A percentile compares a stretch with the other conserved stretches of the same genome.
Conservation (phyloP, 345 rosid genomes). For the Boechera retrofracta region DNA sequence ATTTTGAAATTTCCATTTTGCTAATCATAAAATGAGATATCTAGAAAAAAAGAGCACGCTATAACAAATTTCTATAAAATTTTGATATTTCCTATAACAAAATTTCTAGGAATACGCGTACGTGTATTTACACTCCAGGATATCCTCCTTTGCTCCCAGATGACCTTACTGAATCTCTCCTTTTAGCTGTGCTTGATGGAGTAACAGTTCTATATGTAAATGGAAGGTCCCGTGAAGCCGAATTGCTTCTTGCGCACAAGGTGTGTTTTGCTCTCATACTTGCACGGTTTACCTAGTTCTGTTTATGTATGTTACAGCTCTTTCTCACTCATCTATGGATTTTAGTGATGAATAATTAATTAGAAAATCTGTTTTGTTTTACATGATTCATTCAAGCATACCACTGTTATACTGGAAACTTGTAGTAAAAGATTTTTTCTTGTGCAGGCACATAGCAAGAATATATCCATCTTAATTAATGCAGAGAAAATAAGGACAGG, state of each 20-base stretch:
- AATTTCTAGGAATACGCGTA: slow-evolving; percentile 81
- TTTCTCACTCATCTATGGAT: not conserved
- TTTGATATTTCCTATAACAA: not conserved
- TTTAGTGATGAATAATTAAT: not conserved
- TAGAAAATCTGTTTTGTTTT: not conserved
- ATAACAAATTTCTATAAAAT: not conserved
- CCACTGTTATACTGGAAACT: not conserved
- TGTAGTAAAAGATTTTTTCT: slow-evolving; percentile 43
- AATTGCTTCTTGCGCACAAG: slow-evolving; percentile 67
- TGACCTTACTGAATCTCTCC: slow-evolving; percentile 56
- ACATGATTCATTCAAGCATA: not conserved
- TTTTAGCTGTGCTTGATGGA: slow-evolving; percentile 65
- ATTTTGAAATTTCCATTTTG: not conserved
- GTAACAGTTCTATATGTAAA: slow-evolving; percentile 64
- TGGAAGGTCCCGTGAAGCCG: slow-evolving; percentile 74
- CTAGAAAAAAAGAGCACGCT: not conserved
- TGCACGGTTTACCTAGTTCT: not conserved
- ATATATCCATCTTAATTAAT: slow-evolving; percentile 75
- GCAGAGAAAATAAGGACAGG: slow-evolving; percentile 75
- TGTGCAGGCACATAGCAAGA: slow-evolving; percentile 74
- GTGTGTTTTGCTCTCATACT: slow-evolving; percentile 35
- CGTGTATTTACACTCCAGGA: slow-evolving; percentile 88
- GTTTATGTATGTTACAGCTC: not conserved
- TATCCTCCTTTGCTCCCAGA: slow-evolving; percentile 68
- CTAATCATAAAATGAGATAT: not conserved